Conservation (phyloP, 1,284 basidiomycete species). For the Golubevia pallescens region DNA sequence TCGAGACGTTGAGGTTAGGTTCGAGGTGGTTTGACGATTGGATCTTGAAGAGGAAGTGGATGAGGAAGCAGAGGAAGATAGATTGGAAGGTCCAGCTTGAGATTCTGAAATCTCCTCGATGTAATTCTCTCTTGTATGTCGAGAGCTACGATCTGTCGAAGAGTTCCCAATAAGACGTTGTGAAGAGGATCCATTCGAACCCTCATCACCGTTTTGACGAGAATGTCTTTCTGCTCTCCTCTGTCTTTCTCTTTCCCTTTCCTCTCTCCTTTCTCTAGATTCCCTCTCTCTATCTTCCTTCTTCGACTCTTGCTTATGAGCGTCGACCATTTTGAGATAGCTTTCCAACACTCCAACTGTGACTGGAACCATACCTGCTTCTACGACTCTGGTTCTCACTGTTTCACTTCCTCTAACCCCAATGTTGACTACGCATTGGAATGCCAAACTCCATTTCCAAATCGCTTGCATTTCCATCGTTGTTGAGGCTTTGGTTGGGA, state of each 20-base stretch:
- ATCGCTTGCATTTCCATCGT: constrained; percentile 57
- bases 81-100: constrained; percentile 5
- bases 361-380: constrained; percentile 92
- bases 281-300: constrained; percentile 19
- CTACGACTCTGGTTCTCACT: constrained; percentile 83
- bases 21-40: not conserved
- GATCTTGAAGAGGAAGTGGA: constrained; percentile 3
- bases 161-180: not conserved
- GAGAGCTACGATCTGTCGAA: not conserved
- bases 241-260: constrained; percentile 4
- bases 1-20: not conserved
- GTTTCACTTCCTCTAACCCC: constrained; percentile 94
- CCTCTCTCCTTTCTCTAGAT: constrained; percentile 26
- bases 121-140: not conserved
- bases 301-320: constrained; percentile 58
- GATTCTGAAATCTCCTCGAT: not conserved
- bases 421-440: constrained; percentile 97
- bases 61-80: not conserved
- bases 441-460: constrained; percentile 70
- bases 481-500: constrained; percentile 14
- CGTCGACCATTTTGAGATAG: constrained; percentile 68
- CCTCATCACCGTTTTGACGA: not conserved
- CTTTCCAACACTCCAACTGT: constrained; percentile 93
- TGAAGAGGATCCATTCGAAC: constrained; percentile 3
- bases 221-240: constrained; percentile 4